These are phyloP conservation scores for Grosmannia penicillata DNA, from an alignment of 2,329 filamentous ascomycete species.

Conservation along the genomic window DNA sequence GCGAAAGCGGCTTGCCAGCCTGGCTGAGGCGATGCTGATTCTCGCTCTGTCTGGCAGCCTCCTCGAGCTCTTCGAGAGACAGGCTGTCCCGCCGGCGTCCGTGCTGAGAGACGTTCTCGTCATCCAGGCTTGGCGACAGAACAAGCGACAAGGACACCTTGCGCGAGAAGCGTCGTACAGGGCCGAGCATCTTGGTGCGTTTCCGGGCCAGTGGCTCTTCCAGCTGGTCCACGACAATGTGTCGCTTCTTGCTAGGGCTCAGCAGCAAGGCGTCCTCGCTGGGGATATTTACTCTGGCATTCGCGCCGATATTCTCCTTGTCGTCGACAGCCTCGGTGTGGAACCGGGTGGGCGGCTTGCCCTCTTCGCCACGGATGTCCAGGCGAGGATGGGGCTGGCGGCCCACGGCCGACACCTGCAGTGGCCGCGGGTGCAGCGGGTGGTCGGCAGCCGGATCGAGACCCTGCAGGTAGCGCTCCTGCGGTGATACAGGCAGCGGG, in stretches of 20 bases:
- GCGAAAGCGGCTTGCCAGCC: background rate
- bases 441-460: conserved; percentile 8
- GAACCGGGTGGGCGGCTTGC: background rate
- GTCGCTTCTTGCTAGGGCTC: conserved; percentile 9
- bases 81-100: background rate
- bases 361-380: background rate
- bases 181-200: conserved; percentile 7
- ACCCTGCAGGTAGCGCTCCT: conserved; percentile 11
- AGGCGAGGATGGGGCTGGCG: conserved; percentile 1
- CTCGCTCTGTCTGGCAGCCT: conserved; percentile 6
- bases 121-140: background rate
- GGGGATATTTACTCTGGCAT: too few relatives aligned
- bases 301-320: conserved; percentile 3
- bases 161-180: conserved; percentile 10
- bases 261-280: background rate
- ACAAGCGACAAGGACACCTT: conserved; percentile 7
- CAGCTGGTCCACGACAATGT: conserved; percentile 1
- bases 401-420: background rate
- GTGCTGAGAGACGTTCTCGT: background rate
- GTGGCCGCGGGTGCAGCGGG: conserved; percentile 11
- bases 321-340: background rate
- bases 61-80: conserved; percentile 8
- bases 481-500: conserved; percentile 8
- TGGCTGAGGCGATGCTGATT: conserved; percentile 4
- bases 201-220: conserved; percentile 3